phyloP scores from a whole-genome alignment of 371 early-diverging fungal species.

The Lichtheimia ramosa region DNA sequence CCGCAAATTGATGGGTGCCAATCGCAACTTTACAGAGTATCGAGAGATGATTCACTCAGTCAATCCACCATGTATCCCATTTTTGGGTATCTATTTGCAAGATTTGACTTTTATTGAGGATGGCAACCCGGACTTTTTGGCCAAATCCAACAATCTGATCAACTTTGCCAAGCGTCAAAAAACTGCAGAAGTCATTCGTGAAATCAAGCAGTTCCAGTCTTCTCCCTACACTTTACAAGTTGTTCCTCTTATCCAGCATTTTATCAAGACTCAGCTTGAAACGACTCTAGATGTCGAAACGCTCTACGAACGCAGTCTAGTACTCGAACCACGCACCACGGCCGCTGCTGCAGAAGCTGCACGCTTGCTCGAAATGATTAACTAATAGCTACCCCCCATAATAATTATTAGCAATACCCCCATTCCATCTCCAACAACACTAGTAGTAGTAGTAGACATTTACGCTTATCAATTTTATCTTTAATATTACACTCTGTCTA shows the following conservation, averaged over 20 bases:
- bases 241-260: constrained; percentile 82
- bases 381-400: background rate
- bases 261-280: constrained; percentile 64
- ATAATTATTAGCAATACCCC: background rate
- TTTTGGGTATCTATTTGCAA: constrained; percentile 85
- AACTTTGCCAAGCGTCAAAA: constrained; percentile 92
- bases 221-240: constrained; percentile 75
- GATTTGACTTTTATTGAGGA: constrained; percentile 95
- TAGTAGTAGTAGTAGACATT: too few species aligned
- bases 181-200: constrained; percentile 88
- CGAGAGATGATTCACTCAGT: constrained; percentile 83
- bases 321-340: constrained; percentile 62
- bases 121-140: constrained; percentile 81
- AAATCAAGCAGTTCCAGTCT: constrained; percentile 90
- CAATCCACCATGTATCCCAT: constrained; percentile 92
- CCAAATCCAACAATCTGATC: constrained; percentile 64
- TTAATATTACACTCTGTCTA: too few species aligned
- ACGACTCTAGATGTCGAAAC: constrained; percentile 64
- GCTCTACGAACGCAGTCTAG: constrained; percentile 67
- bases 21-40: constrained; percentile 84
- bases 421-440: too few species aligned
- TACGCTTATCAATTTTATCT: too few species aligned
- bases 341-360: constrained; percentile 13
- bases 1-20: constrained; percentile 74
- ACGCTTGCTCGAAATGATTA: constrained; percentile 11